These are phyloP conservation scores for Exophiala phaeomuriformis DNA, from an alignment of 2,329 filamentous ascomycete genomes.

Conservation along the genomic window DNA sequence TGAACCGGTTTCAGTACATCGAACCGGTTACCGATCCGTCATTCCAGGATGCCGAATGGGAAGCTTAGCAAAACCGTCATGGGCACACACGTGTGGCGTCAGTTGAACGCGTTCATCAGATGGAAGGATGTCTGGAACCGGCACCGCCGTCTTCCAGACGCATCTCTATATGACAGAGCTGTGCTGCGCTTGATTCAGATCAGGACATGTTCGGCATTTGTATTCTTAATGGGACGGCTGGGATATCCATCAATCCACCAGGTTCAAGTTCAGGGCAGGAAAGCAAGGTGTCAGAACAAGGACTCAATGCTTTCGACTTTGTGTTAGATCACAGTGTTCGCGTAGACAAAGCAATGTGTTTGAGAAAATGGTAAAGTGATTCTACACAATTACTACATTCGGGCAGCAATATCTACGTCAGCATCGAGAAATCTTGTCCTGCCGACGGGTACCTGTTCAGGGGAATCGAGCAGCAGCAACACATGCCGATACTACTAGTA, in stretches of 20 bases:
- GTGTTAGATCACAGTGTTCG: not conserved
- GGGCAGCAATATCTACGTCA: too few relatives aligned
- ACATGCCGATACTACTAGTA: too few relatives aligned
- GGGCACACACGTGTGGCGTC: not conserved
- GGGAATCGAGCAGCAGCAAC: too few relatives aligned
- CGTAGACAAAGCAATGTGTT: not conserved
- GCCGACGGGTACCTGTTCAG: too few relatives aligned
- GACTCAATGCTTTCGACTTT: not conserved
- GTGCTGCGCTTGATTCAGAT: not conserved
- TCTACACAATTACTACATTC: too few relatives aligned
- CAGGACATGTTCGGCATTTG: not conserved
- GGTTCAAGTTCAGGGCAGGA: not conserved
- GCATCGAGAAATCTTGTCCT: too few relatives aligned
- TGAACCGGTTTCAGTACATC: constrained; percentile 24
- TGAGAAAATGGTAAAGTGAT: not conserved
- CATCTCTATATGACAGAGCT: not conserved
- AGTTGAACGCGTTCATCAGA: not conserved
- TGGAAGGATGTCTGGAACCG: not conserved
- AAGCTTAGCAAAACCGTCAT: constrained; percentile 5
- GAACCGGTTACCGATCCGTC: constrained; percentile 7
- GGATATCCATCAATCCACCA: not conserved
- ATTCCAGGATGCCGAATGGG: constrained; percentile 25
- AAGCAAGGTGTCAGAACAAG: not conserved
- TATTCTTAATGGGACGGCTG: not conserved
- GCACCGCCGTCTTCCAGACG: not conserved